Evolutionary conservation across 148 eudicot species (phyloP), one percentile per base, ranked within the genome.

Genomic region (Nepenthes mirabilis): DNA sequence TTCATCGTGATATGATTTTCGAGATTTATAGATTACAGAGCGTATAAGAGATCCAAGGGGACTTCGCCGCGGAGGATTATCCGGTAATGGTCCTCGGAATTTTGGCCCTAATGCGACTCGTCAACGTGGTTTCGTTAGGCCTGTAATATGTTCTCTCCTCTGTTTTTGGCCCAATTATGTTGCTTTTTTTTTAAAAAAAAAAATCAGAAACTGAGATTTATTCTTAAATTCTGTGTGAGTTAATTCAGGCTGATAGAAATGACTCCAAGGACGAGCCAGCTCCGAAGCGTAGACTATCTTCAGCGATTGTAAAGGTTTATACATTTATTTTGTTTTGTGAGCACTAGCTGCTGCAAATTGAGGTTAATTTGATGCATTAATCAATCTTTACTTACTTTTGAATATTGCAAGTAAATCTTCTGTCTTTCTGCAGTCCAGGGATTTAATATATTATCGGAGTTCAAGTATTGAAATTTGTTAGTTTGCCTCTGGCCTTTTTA

Each of bases 31-130:
- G 94, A 83, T 91, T 33, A 83, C 90, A 2, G 98, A 83, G 63
- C 84, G 98, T 62, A 83, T 91, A 51, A 83, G 88, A 50, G 90
- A 91, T 79, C 98, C 96, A 3, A 76, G 96, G 73, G 96, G 98
- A 1, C 71, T 91, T 55, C 90, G 98, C 13, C 84, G 96, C 11
- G 94, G 87, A 4, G 89, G 87, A 1, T 52, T 77, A 34, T 14
- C 79, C 6, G 85, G 77, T 43, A 52, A 75, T 9, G 83, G 73
- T 52, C 78, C 83, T 37, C 83, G 95, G n/a, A 84, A 80, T 75
- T 74, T 82, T n/a, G 51, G 33, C 55, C 71, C 83, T 47, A 76
- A 70, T 57, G 78, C 65, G 37, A 74, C 71, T 47, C 86, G 75
- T 50, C 78, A 80, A 49, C 97, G 97, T 43, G 88, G 82, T 40